Conservation (phyloP, 768 basidiomycete species). For the Mycena olivaceomarginata region DNA sequence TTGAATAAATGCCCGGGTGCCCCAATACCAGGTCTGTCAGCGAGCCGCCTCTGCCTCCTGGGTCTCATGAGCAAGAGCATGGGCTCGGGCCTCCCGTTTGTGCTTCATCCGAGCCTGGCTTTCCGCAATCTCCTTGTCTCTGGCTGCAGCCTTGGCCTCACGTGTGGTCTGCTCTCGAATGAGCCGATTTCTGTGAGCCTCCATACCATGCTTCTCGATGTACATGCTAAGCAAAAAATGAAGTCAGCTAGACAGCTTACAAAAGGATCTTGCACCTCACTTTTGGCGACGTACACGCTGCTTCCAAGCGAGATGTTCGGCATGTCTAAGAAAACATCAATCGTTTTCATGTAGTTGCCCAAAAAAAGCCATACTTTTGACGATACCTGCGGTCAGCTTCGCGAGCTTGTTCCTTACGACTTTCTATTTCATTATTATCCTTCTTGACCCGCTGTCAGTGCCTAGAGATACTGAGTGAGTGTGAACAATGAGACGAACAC, state of each 20-base stretch:
- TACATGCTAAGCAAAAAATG: no score
- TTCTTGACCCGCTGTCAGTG: neutral
- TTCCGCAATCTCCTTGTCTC: no score
- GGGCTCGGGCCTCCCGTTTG: no score
- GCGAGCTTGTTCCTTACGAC: neutral
- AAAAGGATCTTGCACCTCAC: neutral
- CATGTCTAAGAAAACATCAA: conserved; percentile 4
- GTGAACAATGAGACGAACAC: neutral
- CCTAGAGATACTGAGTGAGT: neutral
- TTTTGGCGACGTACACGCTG: conserved; percentile 4
- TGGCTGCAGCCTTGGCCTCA: neutral
- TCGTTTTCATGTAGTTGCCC: no score
- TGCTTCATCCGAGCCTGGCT: no score
- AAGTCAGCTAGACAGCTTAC: no score
- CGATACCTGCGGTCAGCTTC: neutral
- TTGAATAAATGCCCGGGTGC: no score
- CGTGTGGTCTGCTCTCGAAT: neutral
- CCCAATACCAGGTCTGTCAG: no score
- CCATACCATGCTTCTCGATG: no score
- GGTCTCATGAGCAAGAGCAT: no score
- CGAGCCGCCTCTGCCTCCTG: no score
- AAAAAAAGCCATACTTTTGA: neutral
- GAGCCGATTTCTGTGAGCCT: no score
- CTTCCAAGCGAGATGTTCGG: neutral
- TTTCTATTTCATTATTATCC: neutral